Evolutionary conservation across 2,329 filamentous ascomycete genomes (phyloP).

Genomic region (Phialophora tarda): DNA sequence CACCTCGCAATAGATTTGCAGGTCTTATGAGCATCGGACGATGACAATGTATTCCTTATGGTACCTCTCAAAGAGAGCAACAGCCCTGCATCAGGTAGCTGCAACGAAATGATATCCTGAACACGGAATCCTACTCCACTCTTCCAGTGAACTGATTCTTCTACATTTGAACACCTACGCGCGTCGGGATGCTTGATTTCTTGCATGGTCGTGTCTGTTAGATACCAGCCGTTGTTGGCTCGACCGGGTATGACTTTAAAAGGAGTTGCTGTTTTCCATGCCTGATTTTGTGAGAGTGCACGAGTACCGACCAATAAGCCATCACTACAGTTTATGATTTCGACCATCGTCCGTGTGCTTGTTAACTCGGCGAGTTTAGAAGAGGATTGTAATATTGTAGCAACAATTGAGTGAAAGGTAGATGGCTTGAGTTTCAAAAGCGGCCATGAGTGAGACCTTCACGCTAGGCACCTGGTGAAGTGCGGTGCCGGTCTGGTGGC

Average conservation of each 20-base stretch:
- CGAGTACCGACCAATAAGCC: no score
- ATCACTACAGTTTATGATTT: not conserved
- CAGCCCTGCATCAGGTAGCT: slow-evolving; percentile 21
- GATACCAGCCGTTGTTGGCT: no score
- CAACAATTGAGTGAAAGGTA: not conserved
- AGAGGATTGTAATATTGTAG: not conserved
- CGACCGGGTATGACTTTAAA: not conserved
- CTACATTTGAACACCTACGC: not conserved
- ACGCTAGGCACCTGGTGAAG: not conserved
- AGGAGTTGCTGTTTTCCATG: not conserved
- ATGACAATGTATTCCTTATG: slow-evolving; percentile 26
- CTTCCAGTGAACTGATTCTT: not conserved
- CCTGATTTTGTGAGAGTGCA: not conserved
- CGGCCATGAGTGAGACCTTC: not conserved
- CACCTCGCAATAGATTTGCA: slow-evolving; percentile 17
- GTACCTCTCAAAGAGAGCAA: slow-evolving; percentile 16
- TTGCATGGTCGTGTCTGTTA: not conserved
- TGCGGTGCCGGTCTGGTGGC: not conserved
- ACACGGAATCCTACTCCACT: not conserved
- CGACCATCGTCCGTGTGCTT: not conserved
- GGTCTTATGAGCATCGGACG: slow-evolving; percentile 24
- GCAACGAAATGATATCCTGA: slow-evolving; percentile 25
- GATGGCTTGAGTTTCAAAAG: rapidly evolving
- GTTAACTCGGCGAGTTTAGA: no score
- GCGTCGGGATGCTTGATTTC: not conserved